Percentiles rank a stretch among this genome's conserved stretches.
Evolutionary conservation across 306 rosid species (phyloP).

Genomic region (Cicer yamashitae): DNA sequence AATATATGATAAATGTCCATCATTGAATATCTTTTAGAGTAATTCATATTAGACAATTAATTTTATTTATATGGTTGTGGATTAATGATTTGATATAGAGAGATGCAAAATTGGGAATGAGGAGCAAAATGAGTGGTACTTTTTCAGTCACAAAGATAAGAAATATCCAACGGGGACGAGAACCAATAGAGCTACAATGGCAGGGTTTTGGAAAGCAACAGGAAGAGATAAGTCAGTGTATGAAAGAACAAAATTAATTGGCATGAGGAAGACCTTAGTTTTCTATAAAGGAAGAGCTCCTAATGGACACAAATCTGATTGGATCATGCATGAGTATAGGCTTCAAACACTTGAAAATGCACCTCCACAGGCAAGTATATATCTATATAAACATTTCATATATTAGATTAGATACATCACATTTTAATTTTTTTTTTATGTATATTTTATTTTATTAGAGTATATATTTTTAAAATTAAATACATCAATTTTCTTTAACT

Average conservation of each 20-base stretch:
- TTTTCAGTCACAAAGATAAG: constrained; percentile 95
- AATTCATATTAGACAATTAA: no score
- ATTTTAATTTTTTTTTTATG: no score
- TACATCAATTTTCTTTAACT: no score
- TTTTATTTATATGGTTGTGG: background rate
- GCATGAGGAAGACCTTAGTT: constrained; percentile 96
- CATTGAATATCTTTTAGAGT: no score
- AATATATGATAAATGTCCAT: no score
- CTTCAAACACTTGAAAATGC: constrained; percentile 81
- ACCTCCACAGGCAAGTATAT: constrained; percentile 79
- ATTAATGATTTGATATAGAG: constrained; percentile 52
- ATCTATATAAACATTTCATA: background rate
- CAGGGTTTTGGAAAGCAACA: constrained; percentile 96
- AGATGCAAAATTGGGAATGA: constrained; percentile 93
- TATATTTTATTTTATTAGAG: no score
- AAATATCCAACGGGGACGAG: constrained; percentile 98
- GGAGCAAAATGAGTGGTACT: constrained; percentile 93
- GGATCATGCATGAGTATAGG: constrained; percentile 97
- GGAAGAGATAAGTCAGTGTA: constrained; percentile 95
- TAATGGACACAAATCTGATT: constrained; percentile 86
- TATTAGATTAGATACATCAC: no score
- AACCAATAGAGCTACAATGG: constrained; percentile 89
- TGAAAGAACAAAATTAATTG: constrained; percentile 72
- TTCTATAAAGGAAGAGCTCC: constrained; percentile 97
- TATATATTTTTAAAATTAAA: no score